Conservation (phyloP, 108 stramenopile genomes). For the Cyclotella choctawhatcheeana region DNA sequence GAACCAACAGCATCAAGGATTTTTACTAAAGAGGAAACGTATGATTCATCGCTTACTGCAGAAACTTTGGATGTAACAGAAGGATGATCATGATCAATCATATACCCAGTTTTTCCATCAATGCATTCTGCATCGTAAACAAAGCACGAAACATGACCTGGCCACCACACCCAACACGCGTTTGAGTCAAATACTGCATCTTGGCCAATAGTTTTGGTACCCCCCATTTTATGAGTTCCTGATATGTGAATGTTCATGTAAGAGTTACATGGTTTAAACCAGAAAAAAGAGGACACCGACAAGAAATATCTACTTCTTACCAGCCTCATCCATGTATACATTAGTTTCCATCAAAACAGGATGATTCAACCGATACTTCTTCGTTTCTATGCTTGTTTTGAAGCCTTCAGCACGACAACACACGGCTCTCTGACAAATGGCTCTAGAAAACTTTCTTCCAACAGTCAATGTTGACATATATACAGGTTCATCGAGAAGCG, state of each 20-base stretch:
- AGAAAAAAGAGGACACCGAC: no score
- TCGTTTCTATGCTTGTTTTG: neutral
- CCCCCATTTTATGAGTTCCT: conserved; percentile 58
- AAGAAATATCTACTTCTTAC: conserved; percentile 35
- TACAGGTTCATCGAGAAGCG: conserved; percentile 60
- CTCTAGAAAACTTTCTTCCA: conserved; percentile 74
- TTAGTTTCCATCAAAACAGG: conserved; percentile 83
- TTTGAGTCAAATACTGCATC: conserved; percentile 86
- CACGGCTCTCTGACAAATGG: conserved; percentile 76
- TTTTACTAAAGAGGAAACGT: conserved; percentile 24
- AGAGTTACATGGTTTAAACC: no score
- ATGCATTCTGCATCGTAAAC: conserved; percentile 57
- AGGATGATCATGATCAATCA: conserved; percentile 31
- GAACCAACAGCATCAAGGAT: conserved; percentile 19
- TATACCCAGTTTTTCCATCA: conserved; percentile 61
- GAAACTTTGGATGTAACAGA: conserved; percentile 27
- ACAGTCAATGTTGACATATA: conserved; percentile 77
- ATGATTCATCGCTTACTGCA: conserved; percentile 23
- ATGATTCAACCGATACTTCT: conserved; percentile 61
- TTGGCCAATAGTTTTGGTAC: conserved; percentile 57
- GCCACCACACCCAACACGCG: conserved; percentile 74
- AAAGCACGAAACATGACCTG: conserved; percentile 17
- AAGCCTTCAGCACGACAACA: conserved; percentile 75
- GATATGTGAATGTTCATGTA: neutral
- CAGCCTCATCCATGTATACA: conserved; percentile 83